Evolutionary conservation across 75 land plant species (phyloP).

Genomic region (Picea sitchensis): DNA sequence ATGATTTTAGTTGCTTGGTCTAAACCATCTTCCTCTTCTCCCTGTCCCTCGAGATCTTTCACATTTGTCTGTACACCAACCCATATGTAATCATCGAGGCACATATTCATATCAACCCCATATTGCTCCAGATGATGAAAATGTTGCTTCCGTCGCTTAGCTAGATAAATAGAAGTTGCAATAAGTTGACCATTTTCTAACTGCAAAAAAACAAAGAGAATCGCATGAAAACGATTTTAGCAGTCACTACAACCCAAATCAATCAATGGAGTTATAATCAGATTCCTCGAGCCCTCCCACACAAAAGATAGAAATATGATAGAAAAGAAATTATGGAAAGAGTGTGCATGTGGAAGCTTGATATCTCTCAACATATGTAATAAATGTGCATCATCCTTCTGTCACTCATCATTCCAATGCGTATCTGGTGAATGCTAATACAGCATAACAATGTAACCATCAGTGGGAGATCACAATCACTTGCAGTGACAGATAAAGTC

Average conservation of each 20-base stretch:
- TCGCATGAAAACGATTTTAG: neutral
- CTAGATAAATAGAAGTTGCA: constrained; percentile 66
- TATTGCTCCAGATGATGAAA: constrained; percentile 78
- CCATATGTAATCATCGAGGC: constrained; percentile 95
- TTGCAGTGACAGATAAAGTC: neutral
- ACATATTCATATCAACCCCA: constrained; percentile 82
- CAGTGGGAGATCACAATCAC: no score
- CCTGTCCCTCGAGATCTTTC: constrained; percentile 23
- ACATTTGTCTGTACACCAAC: constrained; percentile 56
- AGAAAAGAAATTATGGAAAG: neutral
- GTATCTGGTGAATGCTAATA: neutral
- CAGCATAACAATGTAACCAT: neutral
- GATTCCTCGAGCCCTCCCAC: neutral
- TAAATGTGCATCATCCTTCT: no score
- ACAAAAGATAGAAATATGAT: neutral
- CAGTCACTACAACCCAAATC: neutral
- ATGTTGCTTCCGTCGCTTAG: constrained; percentile 89
- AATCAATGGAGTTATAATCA: neutral
- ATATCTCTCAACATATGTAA: neutral
- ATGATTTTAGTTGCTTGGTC: constrained; percentile 1
- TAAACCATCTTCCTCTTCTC: constrained; percentile 17
- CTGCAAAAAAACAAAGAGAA: constrained; percentile 36
- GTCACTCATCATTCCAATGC: neutral
- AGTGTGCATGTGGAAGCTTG: neutral
- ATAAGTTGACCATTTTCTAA: constrained; percentile 86